These are phyloP conservation scores for Rhodocollybia butyracea DNA, from an alignment of 768 basidiomycete genomes.

Conservation along the genomic window DNA sequence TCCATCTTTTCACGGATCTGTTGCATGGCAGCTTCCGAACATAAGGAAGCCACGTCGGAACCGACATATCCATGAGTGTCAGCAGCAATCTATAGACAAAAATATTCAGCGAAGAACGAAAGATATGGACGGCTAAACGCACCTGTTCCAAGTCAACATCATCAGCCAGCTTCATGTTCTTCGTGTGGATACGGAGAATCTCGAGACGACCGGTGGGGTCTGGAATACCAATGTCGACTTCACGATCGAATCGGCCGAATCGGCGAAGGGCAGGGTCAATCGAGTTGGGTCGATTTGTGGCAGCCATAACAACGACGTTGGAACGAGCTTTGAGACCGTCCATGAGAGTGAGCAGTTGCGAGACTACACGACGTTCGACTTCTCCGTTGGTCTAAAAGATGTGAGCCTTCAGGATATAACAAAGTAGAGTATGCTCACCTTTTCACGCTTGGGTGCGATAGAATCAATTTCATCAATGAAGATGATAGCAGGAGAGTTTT, in stretches of 20 bases:
- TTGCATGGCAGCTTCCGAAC: slow-evolving; percentile 99
- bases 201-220: slow-evolving; percentile 99
- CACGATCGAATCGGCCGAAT: slow-evolving; percentile 98
- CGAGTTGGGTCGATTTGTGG: slow-evolving; percentile 97
- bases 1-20: slow-evolving; percentile 99
- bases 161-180: slow-evolving; percentile 98
- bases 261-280: slow-evolving; percentile 98
- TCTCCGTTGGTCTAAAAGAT: slow-evolving; percentile 94
- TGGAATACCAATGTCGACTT: slow-evolving; percentile 98
- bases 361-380: slow-evolving; percentile 98
- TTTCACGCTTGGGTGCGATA: slow-evolving; percentile 99
- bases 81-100: slow-evolving; percentile 75
- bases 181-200: slow-evolving; percentile 98
- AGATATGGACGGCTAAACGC: slow-evolving; percentile 9
- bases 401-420: too few relatives aligned
- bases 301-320: slow-evolving; percentile 99
- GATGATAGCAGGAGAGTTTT: slow-evolving; percentile 99
- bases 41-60: slow-evolving; percentile 94
- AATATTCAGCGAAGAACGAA: slow-evolving; percentile 9
- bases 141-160: slow-evolving; percentile 98
- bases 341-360: slow-evolving; percentile 98
- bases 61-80: slow-evolving; percentile 99
- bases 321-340: slow-evolving; percentile 98
- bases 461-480: slow-evolving; percentile 99
- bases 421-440: too few relatives aligned